Evolutionary conservation across 805 yeast genomes (phyloP).

Genomic region (Candida ipomoeae): DNA sequence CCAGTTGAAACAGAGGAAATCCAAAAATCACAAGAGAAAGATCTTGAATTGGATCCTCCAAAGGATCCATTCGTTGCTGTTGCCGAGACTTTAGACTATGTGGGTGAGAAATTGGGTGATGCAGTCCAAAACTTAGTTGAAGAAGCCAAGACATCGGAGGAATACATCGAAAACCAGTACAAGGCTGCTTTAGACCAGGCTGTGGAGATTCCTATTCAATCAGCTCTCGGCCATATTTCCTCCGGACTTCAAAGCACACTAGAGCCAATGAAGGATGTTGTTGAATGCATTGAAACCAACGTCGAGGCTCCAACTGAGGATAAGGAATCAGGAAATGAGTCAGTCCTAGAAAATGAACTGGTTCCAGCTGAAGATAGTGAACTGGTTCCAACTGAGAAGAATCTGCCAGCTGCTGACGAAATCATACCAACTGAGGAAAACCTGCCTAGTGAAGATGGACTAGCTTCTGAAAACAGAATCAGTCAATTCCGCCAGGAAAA

Average conservation of each 20-base stretch:
- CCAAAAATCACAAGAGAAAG: neutral
- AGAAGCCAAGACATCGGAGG: neutral
- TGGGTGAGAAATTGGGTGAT: neutral
- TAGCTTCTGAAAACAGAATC: neutral
- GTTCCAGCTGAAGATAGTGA: no score
- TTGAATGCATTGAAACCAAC: neutral
- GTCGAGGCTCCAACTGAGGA: neutral
- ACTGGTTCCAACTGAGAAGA: no score
- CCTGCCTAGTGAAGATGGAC: neutral
- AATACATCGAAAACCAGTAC: neutral
- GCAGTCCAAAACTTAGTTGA: neutral
- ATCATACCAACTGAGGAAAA: no score
- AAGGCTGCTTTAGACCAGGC: neutral
- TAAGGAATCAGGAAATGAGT: no score
- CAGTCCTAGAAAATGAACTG: no score
- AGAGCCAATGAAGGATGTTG: neutral
- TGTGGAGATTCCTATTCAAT: neutral
- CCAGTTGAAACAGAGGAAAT: neutral
- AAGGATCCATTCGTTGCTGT: neutral
- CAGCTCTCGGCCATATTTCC: neutral
- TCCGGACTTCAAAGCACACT: neutral
- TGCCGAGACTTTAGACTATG: conserved; percentile 1
- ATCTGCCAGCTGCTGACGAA: no score
- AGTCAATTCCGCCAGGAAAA: conserved; percentile 1
- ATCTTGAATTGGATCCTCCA: neutral